A percentile compares a stretch with the other conserved stretches of the same genome.
Conservation (phyloP, 257 asterid species). For the Cordia subcordata region DNA sequence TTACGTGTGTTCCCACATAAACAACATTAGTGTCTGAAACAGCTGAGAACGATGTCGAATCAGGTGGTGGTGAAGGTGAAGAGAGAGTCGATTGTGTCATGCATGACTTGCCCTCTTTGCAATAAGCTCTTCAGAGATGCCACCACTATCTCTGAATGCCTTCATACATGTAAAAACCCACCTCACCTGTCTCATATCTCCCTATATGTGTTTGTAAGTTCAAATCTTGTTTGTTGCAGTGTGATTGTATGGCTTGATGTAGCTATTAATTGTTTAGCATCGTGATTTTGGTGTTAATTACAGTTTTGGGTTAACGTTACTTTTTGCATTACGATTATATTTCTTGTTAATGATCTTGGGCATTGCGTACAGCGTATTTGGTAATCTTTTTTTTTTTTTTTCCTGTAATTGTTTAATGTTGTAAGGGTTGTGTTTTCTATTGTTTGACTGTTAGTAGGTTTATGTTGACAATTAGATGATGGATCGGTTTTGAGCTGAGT, state of each 20-base stretch:
- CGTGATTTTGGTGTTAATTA: background rate
- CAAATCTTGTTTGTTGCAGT: constrained; percentile 5
- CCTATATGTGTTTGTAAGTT: background rate
- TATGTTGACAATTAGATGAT: background rate
- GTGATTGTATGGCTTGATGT: background rate
- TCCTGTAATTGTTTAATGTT: background rate
- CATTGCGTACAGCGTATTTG: too few relatives aligned
- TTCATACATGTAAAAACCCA: constrained; percentile 88
- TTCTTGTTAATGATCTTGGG: background rate
- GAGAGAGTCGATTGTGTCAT: constrained; percentile 76
- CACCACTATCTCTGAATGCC: constrained; percentile 92
- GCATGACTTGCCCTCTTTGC: constrained; percentile 99
- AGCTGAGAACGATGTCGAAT: constrained; percentile 63
- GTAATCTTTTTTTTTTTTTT: background rate
- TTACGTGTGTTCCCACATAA: constrained; percentile 25
- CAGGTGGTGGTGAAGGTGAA: constrained; percentile 69
- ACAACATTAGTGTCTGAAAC: background rate
- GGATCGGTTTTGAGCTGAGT: constrained; percentile 15
- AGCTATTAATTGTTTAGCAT: background rate
- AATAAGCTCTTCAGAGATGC: constrained; percentile 82
- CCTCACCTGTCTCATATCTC: background rate
- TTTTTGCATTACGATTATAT: too few relatives aligned
- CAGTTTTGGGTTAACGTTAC: background rate
- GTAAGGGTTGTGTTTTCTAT: background rate
- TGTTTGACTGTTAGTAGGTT: background rate